A percentile compares a stretch with the other conserved stretches of the same genome.
Conservation (phyloP, 768 basidiomycete genomes). For the Wakefieldia striispora region DNA sequence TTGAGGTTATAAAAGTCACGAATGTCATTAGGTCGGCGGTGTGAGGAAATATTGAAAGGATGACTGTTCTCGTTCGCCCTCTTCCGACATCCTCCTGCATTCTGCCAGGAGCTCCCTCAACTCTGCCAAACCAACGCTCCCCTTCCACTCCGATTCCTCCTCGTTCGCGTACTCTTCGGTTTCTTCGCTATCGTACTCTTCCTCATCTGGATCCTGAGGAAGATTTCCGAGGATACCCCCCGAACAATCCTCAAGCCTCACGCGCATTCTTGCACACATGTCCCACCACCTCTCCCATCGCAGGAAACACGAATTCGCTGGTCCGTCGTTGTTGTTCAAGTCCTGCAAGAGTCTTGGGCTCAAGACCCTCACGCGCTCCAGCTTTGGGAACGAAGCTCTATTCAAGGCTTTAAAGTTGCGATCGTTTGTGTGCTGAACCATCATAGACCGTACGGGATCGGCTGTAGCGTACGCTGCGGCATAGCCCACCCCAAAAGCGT, state of each 20-base stretch:
- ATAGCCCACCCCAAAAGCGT: conserved; percentile 67
- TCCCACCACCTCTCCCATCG: conserved; percentile 75
- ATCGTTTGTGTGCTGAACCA: conserved; percentile 61
- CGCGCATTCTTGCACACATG: conserved; percentile 43
- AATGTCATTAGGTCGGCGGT: conserved; percentile 7
- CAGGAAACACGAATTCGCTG: conserved; percentile 40
- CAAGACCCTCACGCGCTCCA: conserved; percentile 58
- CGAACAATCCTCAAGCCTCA: conserved; percentile 76
- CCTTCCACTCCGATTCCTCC: conserved; percentile 29
- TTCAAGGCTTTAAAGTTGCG: conserved; percentile 56
- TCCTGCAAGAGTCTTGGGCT: conserved; percentile 53
- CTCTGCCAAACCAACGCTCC: conserved; percentile 37
- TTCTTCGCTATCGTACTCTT: conserved; percentile 34
- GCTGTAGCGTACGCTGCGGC: conserved; percentile 41
- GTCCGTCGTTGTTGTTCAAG: conserved; percentile 53
- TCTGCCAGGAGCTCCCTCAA: conserved; percentile 56
- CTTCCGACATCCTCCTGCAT: conserved; percentile 46
- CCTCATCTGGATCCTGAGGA: conserved; percentile 31
- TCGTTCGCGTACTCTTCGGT: conserved; percentile 34
- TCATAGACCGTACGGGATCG: conserved; percentile 43
- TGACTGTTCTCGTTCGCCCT: conserved; percentile 29
- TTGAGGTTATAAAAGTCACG: conserved; percentile 2
- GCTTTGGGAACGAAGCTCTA: conserved; percentile 54
- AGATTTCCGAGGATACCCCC: conserved; percentile 55
- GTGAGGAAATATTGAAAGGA: conserved; percentile 18